Conservation (phyloP, 2,329 filamentous ascomycete genomes). For the Emmonsiellopsis sp. region DNA sequence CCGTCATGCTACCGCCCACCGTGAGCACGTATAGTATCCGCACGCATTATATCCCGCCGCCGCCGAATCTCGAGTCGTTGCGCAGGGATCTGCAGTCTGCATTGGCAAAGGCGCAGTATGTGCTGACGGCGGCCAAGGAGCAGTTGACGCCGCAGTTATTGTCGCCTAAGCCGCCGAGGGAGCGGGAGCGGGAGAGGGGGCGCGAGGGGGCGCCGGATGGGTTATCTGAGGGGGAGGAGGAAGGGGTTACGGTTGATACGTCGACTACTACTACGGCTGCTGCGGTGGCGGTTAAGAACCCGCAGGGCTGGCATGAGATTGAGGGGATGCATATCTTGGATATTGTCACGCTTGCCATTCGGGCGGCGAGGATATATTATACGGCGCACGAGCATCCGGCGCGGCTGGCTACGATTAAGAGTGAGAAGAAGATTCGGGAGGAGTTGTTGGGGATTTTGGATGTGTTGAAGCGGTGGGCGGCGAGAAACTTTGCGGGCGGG, state of each 20-base stretch:
- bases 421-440: slow-evolving; percentile 73
- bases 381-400: slow-evolving; percentile 83
- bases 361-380: slow-evolving; percentile 93
- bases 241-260: slow-evolving; percentile 33
- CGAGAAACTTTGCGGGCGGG: slow-evolving; percentile 75
- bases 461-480: slow-evolving; percentile 82
- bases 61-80: slow-evolving; percentile 72
- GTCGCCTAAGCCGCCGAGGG: slow-evolving; percentile 6
- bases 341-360: slow-evolving; percentile 87
- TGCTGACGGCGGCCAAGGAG: slow-evolving; percentile 45
- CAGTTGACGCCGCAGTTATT: slow-evolving; percentile 24
- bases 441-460: slow-evolving; percentile 84
- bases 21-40: slow-evolving; percentile 90
- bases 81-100: slow-evolving; percentile 60
- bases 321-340: slow-evolving; percentile 90
- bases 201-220: slow-evolving; percentile 21
- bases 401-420: slow-evolving; percentile 74
- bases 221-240: slow-evolving; percentile 34
- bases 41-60: slow-evolving; percentile 70
- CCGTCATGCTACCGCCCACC: slow-evolving; percentile 86
- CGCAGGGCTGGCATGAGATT: slow-evolving; percentile 70
- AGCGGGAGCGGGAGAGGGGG: background rate
- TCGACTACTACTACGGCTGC: slow-evolving; percentile 14
- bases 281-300: slow-evolving; percentile 17
- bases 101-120: slow-evolving; percentile 59